Percentiles rank a stretch among this genome's conserved stretches.
Conservation (phyloP, 495 filamentous ascomycete species). For the Penicillium soppii region DNA sequence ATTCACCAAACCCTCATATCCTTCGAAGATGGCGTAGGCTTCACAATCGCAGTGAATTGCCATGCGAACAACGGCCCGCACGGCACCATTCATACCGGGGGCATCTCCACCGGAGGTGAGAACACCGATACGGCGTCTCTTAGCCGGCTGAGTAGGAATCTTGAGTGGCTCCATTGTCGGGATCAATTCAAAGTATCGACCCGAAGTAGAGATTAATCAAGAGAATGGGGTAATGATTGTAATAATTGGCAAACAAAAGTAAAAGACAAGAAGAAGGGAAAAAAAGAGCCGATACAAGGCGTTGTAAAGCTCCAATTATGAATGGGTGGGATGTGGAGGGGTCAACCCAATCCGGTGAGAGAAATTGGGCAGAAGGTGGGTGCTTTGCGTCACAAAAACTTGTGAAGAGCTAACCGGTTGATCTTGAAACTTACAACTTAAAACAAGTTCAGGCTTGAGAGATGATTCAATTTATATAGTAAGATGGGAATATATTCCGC, state of each 20-base stretch:
- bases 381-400: slow-evolving; percentile 37
- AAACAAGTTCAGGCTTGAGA: neutral
- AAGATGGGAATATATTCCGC: neutral
- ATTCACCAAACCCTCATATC: slow-evolving; percentile 91
- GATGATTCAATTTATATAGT: neutral
- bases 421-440: neutral
- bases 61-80: slow-evolving; percentile 92
- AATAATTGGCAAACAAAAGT: slow-evolving; percentile 2
- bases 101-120: slow-evolving; percentile 98
- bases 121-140: slow-evolving; percentile 83
- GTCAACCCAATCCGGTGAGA: slow-evolving; percentile 42
- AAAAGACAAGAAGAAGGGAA: slow-evolving; percentile 6
- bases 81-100: slow-evolving; percentile 95
- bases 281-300: slow-evolving; percentile 9
- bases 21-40: slow-evolving; percentile 87
- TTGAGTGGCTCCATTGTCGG: slow-evolving; percentile 36
- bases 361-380: slow-evolving; percentile 40
- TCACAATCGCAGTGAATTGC: slow-evolving; percentile 84
- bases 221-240: too few species aligned
- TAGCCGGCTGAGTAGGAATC: slow-evolving; percentile 37
- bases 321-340: slow-evolving; percentile 24
- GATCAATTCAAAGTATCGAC: slow-evolving; percentile 15
- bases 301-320: slow-evolving; percentile 14
- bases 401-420: slow-evolving; percentile 1
- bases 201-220: slow-evolving; percentile 10